A percentile compares a stretch with the other conserved stretches of the same genome.
phyloP scores from a whole-genome alignment of 2,329 filamentous ascomycete genomes.

The Xylaria sp. region DNA sequence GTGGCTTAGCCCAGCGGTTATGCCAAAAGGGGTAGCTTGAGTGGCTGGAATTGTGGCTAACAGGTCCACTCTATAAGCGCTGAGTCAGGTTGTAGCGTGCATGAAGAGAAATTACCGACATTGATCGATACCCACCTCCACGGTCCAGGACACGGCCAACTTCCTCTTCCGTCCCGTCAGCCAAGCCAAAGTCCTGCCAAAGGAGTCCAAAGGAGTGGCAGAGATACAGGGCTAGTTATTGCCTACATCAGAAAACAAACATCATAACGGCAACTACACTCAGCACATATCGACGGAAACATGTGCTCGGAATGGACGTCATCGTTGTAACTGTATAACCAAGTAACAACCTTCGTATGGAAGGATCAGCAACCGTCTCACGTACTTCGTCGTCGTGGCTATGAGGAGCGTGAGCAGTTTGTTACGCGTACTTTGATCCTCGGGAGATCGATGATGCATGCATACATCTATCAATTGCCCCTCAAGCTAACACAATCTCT shows the following conservation, averaged over 20 bases:
- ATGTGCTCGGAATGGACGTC: background rate
- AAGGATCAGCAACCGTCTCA: constrained; percentile 6
- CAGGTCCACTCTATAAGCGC: constrained; percentile 27
- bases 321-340: background rate
- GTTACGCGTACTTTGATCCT: constrained; percentile 6
- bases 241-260: constrained; percentile 16
- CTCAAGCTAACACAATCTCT: constrained; percentile 36
- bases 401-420: background rate
- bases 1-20: constrained; percentile 13
- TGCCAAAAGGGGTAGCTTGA: background rate
- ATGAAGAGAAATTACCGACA: background rate
- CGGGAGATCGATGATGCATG: background rate
- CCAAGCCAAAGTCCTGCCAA: background rate
- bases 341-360: too few relatives aligned
- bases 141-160: background rate
- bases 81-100: constrained; percentile 28
- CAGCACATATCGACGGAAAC: background rate
- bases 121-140: constrained; percentile 1
- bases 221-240: background rate
- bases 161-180: constrained; percentile 14
- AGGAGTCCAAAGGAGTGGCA: background rate
- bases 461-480: background rate
- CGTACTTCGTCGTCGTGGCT: constrained; percentile 5
- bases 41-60: constrained; percentile 32
- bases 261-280: background rate